phyloP scores from a whole-genome alignment of 805 yeast species.

The Martiniozyma abietophila region DNA sequence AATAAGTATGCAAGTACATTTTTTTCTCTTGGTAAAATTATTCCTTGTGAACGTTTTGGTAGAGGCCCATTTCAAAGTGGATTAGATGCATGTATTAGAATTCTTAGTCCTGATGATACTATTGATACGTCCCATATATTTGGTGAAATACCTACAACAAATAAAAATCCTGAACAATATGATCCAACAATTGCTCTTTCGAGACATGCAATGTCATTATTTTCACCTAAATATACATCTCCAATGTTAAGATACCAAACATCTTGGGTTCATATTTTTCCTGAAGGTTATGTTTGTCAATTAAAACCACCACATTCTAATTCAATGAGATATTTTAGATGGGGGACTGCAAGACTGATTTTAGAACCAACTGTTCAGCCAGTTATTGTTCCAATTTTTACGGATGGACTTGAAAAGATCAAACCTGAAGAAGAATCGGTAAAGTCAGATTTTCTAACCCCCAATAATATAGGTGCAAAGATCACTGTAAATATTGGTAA shows the following conservation, averaged over 20 bases:
- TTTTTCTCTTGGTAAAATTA: constrained; percentile 82
- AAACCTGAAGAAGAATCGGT: constrained; percentile 67
- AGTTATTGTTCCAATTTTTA: constrained; percentile 75
- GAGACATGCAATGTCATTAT: constrained; percentile 13
- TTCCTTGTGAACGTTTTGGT: constrained; percentile 83
- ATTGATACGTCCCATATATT: constrained; percentile 34
- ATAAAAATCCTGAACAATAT: neutral
- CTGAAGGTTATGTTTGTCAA: constrained; percentile 92
- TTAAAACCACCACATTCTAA: constrained; percentile 66
- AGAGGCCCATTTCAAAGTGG: constrained; percentile 89
- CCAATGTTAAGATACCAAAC: constrained; percentile 59
- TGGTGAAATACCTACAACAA: neutral
- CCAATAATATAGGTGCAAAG: constrained; percentile 57
- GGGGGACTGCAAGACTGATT: constrained; percentile 86
- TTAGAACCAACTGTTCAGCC: constrained; percentile 81
- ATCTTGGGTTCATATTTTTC: constrained; percentile 90
- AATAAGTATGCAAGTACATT: constrained; percentile 42
- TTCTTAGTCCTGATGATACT: constrained; percentile 72
- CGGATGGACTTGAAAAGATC: constrained; percentile 78
- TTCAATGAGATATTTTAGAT: constrained; percentile 89
- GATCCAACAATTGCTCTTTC: constrained; percentile 2
- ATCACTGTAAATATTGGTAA: constrained; percentile 66
- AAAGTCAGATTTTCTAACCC: constrained; percentile 33
- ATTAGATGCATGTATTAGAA: constrained; percentile 74
- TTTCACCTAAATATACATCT: constrained; percentile 30